These are phyloP conservation scores for Diplotaxis tenuifolia DNA, from an alignment of 345 rosid genomes.

Conservation along the genomic window DNA sequence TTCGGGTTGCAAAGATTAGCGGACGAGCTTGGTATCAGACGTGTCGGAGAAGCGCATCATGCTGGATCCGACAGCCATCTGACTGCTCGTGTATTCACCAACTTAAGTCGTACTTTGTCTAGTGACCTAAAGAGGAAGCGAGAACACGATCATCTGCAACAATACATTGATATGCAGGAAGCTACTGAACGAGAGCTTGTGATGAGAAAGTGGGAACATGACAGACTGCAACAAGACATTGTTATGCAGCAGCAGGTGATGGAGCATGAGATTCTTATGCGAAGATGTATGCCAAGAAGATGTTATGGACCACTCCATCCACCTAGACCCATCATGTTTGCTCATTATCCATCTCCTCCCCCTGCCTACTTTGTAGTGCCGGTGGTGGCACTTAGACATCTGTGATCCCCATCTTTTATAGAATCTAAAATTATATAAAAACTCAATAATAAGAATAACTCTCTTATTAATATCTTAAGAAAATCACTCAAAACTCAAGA, in stretches of 20 bases:
- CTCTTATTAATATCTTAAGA: too few species aligned
- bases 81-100: slow-evolving; percentile 1
- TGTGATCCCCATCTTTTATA: too few species aligned
- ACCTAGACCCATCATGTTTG: background rate
- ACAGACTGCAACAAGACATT: background rate
- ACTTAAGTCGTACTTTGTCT: background rate
- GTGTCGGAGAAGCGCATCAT: slow-evolving; percentile 23
- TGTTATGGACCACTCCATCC: background rate
- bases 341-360: background rate
- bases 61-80: slow-evolving; percentile 32
- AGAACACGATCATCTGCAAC: background rate
- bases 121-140: background rate
- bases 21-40: background rate
- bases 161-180: too few species aligned
- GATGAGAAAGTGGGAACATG: background rate
- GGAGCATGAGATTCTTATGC: background rate
- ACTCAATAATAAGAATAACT: too few species aligned
- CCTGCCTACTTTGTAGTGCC: background rate
- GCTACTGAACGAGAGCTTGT: background rate
- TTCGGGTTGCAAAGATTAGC: slow-evolving; percentile 15
- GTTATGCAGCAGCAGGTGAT: background rate
- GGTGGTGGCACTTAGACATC: background rate
- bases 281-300: background rate
- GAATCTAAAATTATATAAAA: too few species aligned
- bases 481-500: too few species aligned